These are phyloP conservation scores for Penicillium cataractarum DNA, from an alignment of 495 filamentous ascomycete species.

Conservation along the genomic window DNA sequence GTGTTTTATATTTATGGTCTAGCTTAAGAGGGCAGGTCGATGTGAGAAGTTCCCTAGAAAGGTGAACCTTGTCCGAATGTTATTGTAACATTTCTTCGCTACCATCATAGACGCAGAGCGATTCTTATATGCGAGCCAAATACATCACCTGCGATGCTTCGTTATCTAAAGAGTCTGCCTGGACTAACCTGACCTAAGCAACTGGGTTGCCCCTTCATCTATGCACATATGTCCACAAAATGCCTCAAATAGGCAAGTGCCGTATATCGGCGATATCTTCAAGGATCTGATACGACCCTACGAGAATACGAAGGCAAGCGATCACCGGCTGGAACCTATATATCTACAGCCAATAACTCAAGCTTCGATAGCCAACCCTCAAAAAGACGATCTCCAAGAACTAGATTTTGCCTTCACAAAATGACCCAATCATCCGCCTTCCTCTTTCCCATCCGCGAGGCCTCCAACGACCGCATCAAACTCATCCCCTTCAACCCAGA, in stretches of 20 bases:
- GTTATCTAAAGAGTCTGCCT: too few species aligned
- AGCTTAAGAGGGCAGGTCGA: too few species aligned
- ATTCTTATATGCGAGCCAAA: too few species aligned
- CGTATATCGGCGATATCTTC: not conserved
- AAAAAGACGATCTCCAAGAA: not conserved
- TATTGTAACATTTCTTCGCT: too few species aligned
- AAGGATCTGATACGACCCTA: not conserved
- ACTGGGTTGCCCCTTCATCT: too few species aligned
- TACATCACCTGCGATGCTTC: too few species aligned
- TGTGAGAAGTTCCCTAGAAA: too few species aligned
- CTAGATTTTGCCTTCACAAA: not conserved
- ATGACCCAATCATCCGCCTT: conserved; percentile 17
- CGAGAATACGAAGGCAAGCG: not conserved
- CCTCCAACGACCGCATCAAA: conserved; percentile 25
- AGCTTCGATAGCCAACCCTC: not conserved
- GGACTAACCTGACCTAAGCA: too few species aligned
- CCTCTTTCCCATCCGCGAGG: conserved; percentile 11
- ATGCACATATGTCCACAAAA: too few species aligned
- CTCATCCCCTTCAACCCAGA: conserved; percentile 24
- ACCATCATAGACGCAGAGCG: too few species aligned
- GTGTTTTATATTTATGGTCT: too few species aligned
- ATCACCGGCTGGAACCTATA: not conserved
- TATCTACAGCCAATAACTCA: not conserved
- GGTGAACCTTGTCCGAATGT: too few species aligned
- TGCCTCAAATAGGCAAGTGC: not conserved